Evolutionary conservation across 306 rosid genomes (phyloP).

Genomic region (Trifolium pratense): DNA sequence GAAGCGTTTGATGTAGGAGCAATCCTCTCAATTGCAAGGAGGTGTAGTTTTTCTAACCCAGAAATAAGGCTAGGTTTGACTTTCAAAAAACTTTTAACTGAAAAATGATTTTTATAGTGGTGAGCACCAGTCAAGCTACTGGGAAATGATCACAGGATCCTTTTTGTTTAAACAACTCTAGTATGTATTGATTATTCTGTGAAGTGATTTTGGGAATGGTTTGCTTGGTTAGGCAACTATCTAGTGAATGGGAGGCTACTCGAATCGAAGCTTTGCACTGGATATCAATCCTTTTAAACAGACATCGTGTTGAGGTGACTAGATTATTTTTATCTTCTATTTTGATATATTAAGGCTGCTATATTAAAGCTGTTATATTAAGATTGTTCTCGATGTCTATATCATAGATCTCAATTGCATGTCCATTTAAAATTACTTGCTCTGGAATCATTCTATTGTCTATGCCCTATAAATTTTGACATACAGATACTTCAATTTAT

Average conservation of each 20-base stretch:
- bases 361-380: constrained; percentile 19
- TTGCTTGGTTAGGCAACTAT: constrained; percentile 75
- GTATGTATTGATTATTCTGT: constrained; percentile 37
- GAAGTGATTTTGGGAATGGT: constrained; percentile 43
- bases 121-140: constrained; percentile 33
- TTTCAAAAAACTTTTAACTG: constrained; percentile 42
- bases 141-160: constrained; percentile 35
- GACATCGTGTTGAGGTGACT: constrained; percentile 88
- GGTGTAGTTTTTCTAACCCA: constrained; percentile 55
- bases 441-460: constrained; percentile 30
- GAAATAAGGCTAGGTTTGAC: constrained; percentile 46
- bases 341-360: constrained; percentile 36
- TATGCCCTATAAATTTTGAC: constrained; percentile 6
- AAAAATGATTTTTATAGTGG: constrained; percentile 24
- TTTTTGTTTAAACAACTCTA: constrained; percentile 30
- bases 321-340: constrained; percentile 29
- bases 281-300: constrained; percentile 80
- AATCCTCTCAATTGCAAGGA: constrained; percentile 82
- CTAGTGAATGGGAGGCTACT: constrained; percentile 93
- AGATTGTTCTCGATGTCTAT: constrained; percentile 27
- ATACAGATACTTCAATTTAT: neutral
- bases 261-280: constrained; percentile 92
- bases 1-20: constrained; percentile 92
- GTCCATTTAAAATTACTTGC: constrained; percentile 33
- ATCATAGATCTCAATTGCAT: constrained; percentile 33